A percentile compares a stretch with the other conserved stretches of the same genome.
Evolutionary conservation across 1,284 basidiomycete genomes (phyloP).

Genomic region (Cutaneotrichosporon dermatis): DNA sequence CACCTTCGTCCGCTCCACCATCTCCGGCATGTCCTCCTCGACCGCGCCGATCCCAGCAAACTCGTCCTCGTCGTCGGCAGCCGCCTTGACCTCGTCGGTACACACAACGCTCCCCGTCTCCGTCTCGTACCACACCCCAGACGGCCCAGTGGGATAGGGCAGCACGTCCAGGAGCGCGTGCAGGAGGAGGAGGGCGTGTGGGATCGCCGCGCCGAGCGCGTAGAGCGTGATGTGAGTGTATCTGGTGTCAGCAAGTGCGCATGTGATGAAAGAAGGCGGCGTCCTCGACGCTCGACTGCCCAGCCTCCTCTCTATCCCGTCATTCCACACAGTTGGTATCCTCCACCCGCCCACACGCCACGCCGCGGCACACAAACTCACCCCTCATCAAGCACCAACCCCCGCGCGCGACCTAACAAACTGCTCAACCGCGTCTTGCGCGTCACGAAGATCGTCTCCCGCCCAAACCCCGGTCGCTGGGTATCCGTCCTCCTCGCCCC

Average conservation of each 20-base stretch:
- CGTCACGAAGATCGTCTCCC: conserved; percentile 73
- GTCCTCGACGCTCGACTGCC: conserved; percentile 47
- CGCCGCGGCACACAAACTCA: conserved; percentile 51
- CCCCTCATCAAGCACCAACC: conserved; percentile 84
- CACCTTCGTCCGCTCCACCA: conserved; percentile 7
- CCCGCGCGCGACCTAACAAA: conserved; percentile 59
- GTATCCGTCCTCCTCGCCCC: conserved; percentile 31
- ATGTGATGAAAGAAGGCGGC: not conserved
- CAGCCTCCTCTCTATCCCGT: conserved; percentile 61
- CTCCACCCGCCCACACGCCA: too few relatives aligned
- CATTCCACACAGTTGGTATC: too few relatives aligned
- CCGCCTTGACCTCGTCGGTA: conserved; percentile 62
- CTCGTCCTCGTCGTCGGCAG: conserved; percentile 3
- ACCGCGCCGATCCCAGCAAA: conserved; percentile 11
- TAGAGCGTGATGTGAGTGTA: conserved; percentile 64
- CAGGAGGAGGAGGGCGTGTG: conserved; percentile 67
- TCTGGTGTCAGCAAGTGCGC: conserved; percentile 61
- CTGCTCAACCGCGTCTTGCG: conserved; percentile 75
- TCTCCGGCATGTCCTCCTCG: conserved; percentile 1
- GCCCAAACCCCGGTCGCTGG: conserved; percentile 52
- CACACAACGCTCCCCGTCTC: conserved; percentile 71
- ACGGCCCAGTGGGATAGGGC: conserved; percentile 56
- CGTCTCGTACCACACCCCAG: conserved; percentile 65
- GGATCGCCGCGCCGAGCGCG: conserved; percentile 83
- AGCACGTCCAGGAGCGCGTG: conserved; percentile 69